phyloP scores from a whole-genome alignment of 352 stramenopile species.

The Ophiocytium majus region DNA sequence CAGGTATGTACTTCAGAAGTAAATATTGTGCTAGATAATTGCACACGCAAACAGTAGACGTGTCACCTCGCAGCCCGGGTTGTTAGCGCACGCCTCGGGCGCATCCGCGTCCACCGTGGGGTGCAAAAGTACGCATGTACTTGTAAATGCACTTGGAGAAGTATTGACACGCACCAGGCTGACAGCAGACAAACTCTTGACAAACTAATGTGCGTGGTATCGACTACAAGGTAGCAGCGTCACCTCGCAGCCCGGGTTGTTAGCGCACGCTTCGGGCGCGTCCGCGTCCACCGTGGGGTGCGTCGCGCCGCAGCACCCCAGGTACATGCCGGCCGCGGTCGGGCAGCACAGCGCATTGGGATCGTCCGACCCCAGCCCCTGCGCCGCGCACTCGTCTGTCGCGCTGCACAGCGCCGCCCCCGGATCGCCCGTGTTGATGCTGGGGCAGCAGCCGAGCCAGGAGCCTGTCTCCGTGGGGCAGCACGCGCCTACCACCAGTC shows the following conservation, averaged over 20 bases:
- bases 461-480: conserved; percentile 15
- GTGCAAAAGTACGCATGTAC: too few relatives aligned
- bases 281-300: not conserved
- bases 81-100: too few relatives aligned
- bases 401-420: not conserved
- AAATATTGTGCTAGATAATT: too few relatives aligned
- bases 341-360: not conserved
- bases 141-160: too few relatives aligned
- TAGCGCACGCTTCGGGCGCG: not conserved
- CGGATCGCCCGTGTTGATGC: not conserved
- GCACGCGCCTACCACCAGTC: not conserved
- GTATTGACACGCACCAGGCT: too few relatives aligned
- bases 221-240: too few relatives aligned
- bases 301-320: not conserved
- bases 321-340: not conserved
- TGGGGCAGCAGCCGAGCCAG: conserved; percentile 11
- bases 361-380: not conserved
- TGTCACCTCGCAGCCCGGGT: too few relatives aligned
- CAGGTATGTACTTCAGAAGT: too few relatives aligned
- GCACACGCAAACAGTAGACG: too few relatives aligned
- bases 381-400: not conserved
- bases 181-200: too few relatives aligned
- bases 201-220: too few relatives aligned
- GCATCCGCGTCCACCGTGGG: too few relatives aligned
- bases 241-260: not conserved